phyloP scores from a whole-genome alignment of 257 asterid genomes.

The Jasminum sambac region DNA sequence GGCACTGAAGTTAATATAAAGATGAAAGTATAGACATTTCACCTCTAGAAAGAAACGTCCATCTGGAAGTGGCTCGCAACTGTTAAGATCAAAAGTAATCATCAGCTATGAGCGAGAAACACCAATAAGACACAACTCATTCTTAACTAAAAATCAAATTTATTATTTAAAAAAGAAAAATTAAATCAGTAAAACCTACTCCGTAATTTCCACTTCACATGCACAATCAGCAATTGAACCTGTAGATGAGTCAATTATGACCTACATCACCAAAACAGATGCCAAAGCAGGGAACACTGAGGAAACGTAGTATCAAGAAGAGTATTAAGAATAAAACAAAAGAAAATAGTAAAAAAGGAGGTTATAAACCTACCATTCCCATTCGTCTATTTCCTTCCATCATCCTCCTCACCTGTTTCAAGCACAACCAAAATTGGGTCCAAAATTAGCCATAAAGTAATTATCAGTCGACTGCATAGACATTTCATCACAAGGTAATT shows the following conservation, averaged over 20 bases:
- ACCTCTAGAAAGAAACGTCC: slow-evolving; percentile 99
- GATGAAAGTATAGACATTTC: slow-evolving; percentile 15
- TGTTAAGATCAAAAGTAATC: slow-evolving; percentile 40
- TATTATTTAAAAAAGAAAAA: neutral
- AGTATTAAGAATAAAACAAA: slow-evolving; percentile 8
- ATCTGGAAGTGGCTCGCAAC: slow-evolving; percentile 98
- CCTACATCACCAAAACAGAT: slow-evolving; percentile 51
- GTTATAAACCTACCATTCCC: slow-evolving; percentile 80
- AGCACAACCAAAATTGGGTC: slow-evolving; percentile 14
- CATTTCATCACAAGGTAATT: neutral
- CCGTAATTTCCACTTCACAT: slow-evolving; percentile 97
- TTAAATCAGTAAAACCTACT: slow-evolving; percentile 49
- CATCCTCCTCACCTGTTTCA: slow-evolving; percentile 84
- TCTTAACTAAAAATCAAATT: slow-evolving; percentile 4
- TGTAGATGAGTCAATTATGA: slow-evolving; percentile 60
- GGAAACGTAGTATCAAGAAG: slow-evolving; percentile 15
- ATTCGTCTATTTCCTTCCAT: slow-evolving; percentile 98
- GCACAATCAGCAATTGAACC: slow-evolving; percentile 85
- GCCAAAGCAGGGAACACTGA: slow-evolving; percentile 26
- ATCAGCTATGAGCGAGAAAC: slow-evolving; percentile 29
- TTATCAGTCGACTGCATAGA: neutral
- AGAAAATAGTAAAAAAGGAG: neutral
- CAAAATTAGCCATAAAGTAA: slow-evolving; percentile 22
- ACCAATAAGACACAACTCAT: slow-evolving; percentile 11
- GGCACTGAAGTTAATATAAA: slow-evolving; percentile 7